Conservation (phyloP, 2,329 filamentous ascomycete species). For the Mycocentrospora acerina region DNA sequence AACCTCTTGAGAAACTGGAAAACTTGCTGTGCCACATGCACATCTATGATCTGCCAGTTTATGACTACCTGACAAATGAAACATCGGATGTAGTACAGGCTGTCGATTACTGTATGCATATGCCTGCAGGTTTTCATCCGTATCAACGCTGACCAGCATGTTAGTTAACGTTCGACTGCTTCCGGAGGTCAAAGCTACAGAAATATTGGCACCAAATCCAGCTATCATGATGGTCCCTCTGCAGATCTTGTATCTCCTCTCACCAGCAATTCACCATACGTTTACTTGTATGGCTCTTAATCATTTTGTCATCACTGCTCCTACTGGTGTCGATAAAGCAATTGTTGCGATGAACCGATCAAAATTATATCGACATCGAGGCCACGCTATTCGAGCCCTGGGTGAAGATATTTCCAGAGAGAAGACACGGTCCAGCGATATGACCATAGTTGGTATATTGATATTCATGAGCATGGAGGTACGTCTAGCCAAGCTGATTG, state of each 20-base stretch:
- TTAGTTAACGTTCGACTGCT: slow-evolving; percentile 30
- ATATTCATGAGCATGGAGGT: slow-evolving; percentile 35
- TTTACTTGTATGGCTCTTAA: slow-evolving; percentile 29
- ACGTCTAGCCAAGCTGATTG: slow-evolving; percentile 1
- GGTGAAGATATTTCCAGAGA: slow-evolving; percentile 24
- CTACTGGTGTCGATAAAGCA: slow-evolving; percentile 9
- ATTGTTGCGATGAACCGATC: slow-evolving; percentile 13
- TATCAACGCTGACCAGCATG: slow-evolving; percentile 2
- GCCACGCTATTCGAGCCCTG: slow-evolving; percentile 28
- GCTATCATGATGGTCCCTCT: slow-evolving; percentile 29
- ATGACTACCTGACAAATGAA: slow-evolving; percentile 22
- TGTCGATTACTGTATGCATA: slow-evolving; percentile 31
- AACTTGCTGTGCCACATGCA: slow-evolving; percentile 18
- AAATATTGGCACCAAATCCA: slow-evolving; percentile 27
- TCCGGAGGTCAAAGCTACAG: slow-evolving; percentile 15
- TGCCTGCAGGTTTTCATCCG: not conserved
- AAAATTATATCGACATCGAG: slow-evolving; percentile 32
- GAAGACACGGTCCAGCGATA: slow-evolving; percentile 24
- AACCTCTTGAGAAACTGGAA: slow-evolving; percentile 20
- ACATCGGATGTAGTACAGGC: slow-evolving; percentile 33
- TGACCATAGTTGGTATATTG: slow-evolving; percentile 29
- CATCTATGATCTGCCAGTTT: slow-evolving; percentile 21
- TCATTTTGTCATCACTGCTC: slow-evolving; percentile 24
- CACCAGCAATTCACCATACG: slow-evolving; percentile 31
- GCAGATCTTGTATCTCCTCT: slow-evolving; percentile 26